phyloP scores from a whole-genome alignment of 495 filamentous ascomycete species.

The Tuber umbilicatum region DNA sequence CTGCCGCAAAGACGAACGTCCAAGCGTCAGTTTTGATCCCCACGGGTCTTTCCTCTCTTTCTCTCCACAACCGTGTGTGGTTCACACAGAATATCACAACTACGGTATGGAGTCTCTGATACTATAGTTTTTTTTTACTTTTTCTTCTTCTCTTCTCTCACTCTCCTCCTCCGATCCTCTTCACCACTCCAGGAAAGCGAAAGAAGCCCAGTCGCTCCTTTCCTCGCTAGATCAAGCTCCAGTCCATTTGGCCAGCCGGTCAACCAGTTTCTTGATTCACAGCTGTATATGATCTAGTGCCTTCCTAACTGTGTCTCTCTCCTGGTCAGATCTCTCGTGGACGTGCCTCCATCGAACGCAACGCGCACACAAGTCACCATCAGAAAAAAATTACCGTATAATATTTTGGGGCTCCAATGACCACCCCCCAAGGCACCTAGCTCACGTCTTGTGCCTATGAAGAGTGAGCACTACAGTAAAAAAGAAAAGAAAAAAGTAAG shows the following conservation, averaged over 20 bases:
- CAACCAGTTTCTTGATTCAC: background rate
- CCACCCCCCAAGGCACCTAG: background rate
- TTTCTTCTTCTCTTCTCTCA: too few species aligned
- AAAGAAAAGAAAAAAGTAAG: constrained; percentile 6
- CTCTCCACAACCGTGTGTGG: constrained; percentile 2
- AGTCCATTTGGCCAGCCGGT: background rate
- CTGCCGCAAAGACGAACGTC: constrained; percentile 6
- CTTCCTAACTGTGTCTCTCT: background rate
- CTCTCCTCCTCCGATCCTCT: background rate
- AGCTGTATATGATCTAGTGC: background rate
- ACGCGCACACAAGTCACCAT: background rate
- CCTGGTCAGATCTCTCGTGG: background rate
- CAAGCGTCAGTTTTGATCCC: background rate
- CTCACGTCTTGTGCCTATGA: constrained; percentile 5
- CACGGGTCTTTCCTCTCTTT: constrained; percentile 3
- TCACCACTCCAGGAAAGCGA: background rate
- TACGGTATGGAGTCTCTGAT: background rate
- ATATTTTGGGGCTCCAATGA: constrained; percentile 1
- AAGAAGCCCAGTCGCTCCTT: background rate
- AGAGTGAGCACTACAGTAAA: background rate
- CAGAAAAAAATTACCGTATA: background rate
- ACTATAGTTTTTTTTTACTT: background rate
- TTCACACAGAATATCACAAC: constrained; percentile 6
- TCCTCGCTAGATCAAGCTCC: constrained; percentile 1
- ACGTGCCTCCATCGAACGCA: background rate